phyloP scores from a whole-genome alignment of 2,329 filamentous ascomycete genomes.

The Pezicula rhizophila region DNA sequence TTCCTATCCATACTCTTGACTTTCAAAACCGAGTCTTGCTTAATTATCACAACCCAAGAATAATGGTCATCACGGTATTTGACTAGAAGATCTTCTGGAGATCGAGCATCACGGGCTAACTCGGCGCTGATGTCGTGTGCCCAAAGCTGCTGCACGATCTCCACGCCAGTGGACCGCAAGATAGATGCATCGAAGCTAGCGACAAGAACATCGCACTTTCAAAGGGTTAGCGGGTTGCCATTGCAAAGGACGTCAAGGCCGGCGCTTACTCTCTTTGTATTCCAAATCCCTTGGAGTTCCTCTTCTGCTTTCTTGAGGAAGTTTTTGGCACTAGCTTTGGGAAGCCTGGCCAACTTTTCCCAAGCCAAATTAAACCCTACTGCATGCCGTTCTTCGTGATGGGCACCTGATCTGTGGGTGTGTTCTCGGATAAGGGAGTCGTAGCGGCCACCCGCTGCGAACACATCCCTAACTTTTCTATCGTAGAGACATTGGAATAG shows the following conservation, averaged over 20 bases:
- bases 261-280: slow-evolving; percentile 56
- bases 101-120: slow-evolving; percentile 72
- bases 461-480: slow-evolving; percentile 74
- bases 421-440: slow-evolving; percentile 84
- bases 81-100: slow-evolving; percentile 71
- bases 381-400: slow-evolving; percentile 65
- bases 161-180: slow-evolving; percentile 69
- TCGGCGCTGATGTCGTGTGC: slow-evolving; percentile 81
- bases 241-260: slow-evolving; percentile 5
- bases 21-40: slow-evolving; percentile 70
- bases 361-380: slow-evolving; percentile 90
- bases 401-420: slow-evolving; percentile 59
- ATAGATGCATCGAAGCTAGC: slow-evolving; percentile 77
- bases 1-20: slow-evolving; percentile 72
- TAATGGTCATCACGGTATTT: slow-evolving; percentile 73
- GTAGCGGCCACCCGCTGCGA: slow-evolving; percentile 90
- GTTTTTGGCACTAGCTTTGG: slow-evolving; percentile 42
- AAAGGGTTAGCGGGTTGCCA: slow-evolving; percentile 6
- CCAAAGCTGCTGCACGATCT: slow-evolving; percentile 76
- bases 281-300: slow-evolving; percentile 54
- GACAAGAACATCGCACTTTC: slow-evolving; percentile 79
- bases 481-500: slow-evolving; percentile 90
- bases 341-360: slow-evolving; percentile 60
- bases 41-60: slow-evolving; percentile 84
- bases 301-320: slow-evolving; percentile 68